Evolutionary conservation across 2,329 filamentous ascomycete genomes (phyloP).

Genomic region (Akanthomyces muscarius): DNA sequence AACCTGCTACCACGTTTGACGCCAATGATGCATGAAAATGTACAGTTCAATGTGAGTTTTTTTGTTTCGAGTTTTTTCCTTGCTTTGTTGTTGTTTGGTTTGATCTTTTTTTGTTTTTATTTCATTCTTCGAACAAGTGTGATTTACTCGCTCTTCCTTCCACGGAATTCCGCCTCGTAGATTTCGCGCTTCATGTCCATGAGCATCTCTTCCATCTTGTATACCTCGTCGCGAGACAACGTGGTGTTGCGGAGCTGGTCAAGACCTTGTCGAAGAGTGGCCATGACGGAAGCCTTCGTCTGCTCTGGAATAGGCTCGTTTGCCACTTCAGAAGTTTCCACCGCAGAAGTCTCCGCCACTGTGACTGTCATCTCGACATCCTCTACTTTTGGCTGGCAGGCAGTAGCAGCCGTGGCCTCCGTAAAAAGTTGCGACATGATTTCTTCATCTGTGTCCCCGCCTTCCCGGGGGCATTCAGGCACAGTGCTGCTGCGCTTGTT

Average conservation of each 20-base stretch:
- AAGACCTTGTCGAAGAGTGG: conserved; percentile 40
- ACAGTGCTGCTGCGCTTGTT: conserved; percentile 5
- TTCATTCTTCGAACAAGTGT: neutral
- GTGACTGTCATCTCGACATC: conserved; percentile 21
- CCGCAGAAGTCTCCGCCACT: conserved; percentile 24
- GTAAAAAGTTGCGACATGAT: conserved; percentile 38
- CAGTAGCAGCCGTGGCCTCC: conserved; percentile 38
- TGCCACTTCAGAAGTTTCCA: neutral
- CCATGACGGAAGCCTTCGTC: conserved; percentile 26
- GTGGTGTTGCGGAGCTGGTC: conserved; percentile 54
- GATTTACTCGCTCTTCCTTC: conserved; percentile 29
- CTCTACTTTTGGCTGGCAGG: conserved; percentile 27
- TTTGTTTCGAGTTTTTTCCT: neutral
- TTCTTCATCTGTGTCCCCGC: conserved; percentile 38
- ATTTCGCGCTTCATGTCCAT: conserved; percentile 74
- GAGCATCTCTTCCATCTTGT: conserved; percentile 71
- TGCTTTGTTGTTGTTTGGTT: neutral
- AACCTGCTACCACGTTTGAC: conserved; percentile 5
- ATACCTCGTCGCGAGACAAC: conserved; percentile 61
- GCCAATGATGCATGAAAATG: conserved; percentile 16
- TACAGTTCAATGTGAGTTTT: conserved; percentile 4
- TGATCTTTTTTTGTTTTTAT: neutral
- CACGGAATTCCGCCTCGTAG: conserved; percentile 64
- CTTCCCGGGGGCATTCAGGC: conserved; percentile 20
- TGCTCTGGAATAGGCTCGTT: conserved; percentile 10